phyloP scores from a whole-genome alignment of 306 rosid species.

The Canavalia gladiata region DNA sequence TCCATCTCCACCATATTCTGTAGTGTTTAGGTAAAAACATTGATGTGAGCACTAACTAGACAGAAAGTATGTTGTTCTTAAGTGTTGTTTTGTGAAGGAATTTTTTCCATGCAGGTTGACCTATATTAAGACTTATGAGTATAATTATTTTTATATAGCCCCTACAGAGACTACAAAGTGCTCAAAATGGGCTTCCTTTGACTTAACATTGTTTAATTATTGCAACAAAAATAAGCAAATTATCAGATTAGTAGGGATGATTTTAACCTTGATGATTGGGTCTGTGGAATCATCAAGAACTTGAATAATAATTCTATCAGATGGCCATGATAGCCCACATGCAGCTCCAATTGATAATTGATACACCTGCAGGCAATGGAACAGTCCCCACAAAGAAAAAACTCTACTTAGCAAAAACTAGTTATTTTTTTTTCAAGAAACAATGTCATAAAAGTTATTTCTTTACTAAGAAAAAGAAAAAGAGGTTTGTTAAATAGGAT shows the following conservation, averaged over 20 bases:
- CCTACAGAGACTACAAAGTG: not conserved
- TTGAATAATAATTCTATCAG: slow-evolving; percentile 75
- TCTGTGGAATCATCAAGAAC: slow-evolving; percentile 87
- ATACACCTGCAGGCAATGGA: slow-evolving; percentile 62
- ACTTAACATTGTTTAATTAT: slow-evolving; percentile 22
- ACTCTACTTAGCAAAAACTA: not conserved
- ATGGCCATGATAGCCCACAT: slow-evolving; percentile 77
- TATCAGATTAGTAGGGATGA: slow-evolving; percentile 41
- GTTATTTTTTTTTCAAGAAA: not conserved
- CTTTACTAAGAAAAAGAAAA: too few relatives aligned
- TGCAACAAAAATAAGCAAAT: slow-evolving; percentile 33
- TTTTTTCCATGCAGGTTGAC: slow-evolving; percentile 31
- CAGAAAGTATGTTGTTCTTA: not conserved
- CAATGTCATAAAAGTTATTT: not conserved
- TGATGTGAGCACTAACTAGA: not conserved
- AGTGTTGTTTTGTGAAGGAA: slow-evolving; percentile 23
- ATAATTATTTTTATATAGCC: not conserved
- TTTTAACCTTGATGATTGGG: slow-evolving; percentile 68
- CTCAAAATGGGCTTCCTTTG: slow-evolving; percentile 3
- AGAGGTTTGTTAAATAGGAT: not conserved
- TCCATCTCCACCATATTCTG: slow-evolving; percentile 82
- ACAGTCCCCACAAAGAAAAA: slow-evolving; percentile 38
- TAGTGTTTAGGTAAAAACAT: not conserved
- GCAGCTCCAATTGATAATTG: slow-evolving; percentile 78
- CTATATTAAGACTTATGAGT: not conserved